phyloP scores from a whole-genome alignment of 2,329 filamentous ascomycete species.

The Fusarium floridanum region DNA sequence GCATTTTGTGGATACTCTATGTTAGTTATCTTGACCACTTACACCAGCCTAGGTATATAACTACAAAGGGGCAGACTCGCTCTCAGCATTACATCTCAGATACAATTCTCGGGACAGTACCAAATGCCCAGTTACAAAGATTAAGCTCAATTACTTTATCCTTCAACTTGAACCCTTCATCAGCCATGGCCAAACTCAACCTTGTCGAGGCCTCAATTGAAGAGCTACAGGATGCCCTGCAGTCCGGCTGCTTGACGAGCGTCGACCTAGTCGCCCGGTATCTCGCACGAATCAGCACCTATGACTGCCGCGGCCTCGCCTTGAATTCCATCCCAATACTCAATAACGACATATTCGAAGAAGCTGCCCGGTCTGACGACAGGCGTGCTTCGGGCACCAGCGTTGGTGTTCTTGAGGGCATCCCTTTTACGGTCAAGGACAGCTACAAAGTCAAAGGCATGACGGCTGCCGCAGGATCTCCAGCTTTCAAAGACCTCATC shows the following conservation, averaged over 20 bases:
- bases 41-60: neutral
- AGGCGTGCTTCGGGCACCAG: slow-evolving; percentile 25
- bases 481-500: slow-evolving; percentile 63
- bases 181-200: slow-evolving; percentile 14
- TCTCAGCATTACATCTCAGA: neutral
- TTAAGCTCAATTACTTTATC: neutral
- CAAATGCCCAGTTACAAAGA: neutral
- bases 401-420: slow-evolving; percentile 59
- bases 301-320: slow-evolving; percentile 39
- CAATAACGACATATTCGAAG: neutral
- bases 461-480: slow-evolving; percentile 65
- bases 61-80: neutral
- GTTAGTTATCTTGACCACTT: neutral
- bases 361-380: neutral
- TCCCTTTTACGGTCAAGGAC: slow-evolving; percentile 70
- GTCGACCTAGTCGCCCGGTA: slow-evolving; percentile 46
- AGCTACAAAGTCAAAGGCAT: slow-evolving; percentile 67
- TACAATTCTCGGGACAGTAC: neutral
- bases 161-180: neutral
- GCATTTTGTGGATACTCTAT: neutral
- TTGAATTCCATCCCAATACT: slow-evolving; percentile 17
- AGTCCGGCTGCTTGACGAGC: slow-evolving; percentile 34
- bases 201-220: slow-evolving; percentile 45
- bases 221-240: slow-evolving; percentile 42
- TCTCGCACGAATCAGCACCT: slow-evolving; percentile 42